Evolutionary conservation across 2,329 filamentous ascomycete species (phyloP), one percentile per base, ranked within the genome.

Genomic region (Fusarium chlamydosporum): DNA sequence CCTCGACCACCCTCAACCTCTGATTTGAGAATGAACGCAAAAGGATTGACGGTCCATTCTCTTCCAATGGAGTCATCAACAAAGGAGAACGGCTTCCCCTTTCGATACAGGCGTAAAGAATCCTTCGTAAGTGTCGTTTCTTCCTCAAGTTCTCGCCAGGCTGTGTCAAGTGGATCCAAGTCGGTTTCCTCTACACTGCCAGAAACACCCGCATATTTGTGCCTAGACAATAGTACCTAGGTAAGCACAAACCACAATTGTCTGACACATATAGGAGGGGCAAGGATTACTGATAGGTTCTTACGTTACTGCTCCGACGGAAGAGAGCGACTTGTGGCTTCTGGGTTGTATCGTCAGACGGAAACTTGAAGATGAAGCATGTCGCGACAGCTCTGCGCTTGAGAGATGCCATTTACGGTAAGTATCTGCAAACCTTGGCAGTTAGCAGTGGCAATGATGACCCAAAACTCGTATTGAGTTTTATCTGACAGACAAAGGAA

Each of bases 1-100:
- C 79, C 80, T 34, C 81, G 46, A 26, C 69, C 65, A 27, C 63
- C 71, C 2, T 72, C 63, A 11, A 41, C 50, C 18, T 38, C 77
- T 0, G 75, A 65, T 9, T 79, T 84, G 27, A 90, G 79, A 9
- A 82, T 76, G 74, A 86, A 91, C 0, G 82, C 85, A 68, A 91
- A 91, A 0, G 89, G 88, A 62, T 89, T 82, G 47, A 91, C 82
- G 7, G 82, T 88, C 89, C 89, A 91, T 72, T 86, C 80, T 26
- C 87, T 84, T 20, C 83, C 80, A 15, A 89, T 77, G 0, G 79
- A 79, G 5, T 80, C 72, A 68, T 91, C 89, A 7, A 73, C 70
- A 64, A 91, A 89, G 2, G 80, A 79, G 69, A 86, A 91, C 4
- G 85, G 83, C 61, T 88, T 88, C 2, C 88, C 89, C 26, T 83